Conservation (phyloP, 257 asterid species). For the Eustoma russellianum region DNA sequence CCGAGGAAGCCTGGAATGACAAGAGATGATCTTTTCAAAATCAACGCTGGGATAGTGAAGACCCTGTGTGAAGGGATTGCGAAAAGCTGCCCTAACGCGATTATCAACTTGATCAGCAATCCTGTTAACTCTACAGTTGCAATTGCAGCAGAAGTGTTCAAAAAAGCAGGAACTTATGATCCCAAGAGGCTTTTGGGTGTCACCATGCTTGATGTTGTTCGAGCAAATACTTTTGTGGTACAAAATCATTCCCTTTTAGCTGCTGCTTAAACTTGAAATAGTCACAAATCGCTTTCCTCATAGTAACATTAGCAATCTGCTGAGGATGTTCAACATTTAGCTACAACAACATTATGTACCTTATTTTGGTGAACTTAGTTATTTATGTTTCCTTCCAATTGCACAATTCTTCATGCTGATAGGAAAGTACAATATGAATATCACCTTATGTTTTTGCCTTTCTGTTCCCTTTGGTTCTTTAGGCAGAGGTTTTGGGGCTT, state of each 20-base stretch:
- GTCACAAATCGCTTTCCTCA: neutral
- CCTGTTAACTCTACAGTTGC: slow-evolving; percentile 92
- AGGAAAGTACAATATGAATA: neutral
- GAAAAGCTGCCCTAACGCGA: slow-evolving; percentile 68
- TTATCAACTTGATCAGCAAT: slow-evolving; percentile 78
- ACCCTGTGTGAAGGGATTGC: slow-evolving; percentile 76
- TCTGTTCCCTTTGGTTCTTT: slow-evolving; percentile 3
- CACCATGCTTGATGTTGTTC: slow-evolving; percentile 86
- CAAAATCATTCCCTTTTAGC: slow-evolving; percentile 2
- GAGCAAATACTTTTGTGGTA: slow-evolving; percentile 92
- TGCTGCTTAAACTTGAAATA: neutral
- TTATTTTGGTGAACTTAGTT: no score
- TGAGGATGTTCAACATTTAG: neutral
- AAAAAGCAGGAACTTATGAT: slow-evolving; percentile 78
- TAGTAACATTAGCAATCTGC: no score
- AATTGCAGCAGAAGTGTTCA: slow-evolving; percentile 90
- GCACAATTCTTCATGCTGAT: neutral
- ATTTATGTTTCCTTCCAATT: neutral
- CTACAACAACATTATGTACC: no score
- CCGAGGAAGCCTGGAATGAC: slow-evolving; percentile 97
- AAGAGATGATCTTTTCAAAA: slow-evolving; percentile 77
- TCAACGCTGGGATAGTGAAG: slow-evolving; percentile 84
- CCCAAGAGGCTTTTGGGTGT: slow-evolving; percentile 86
- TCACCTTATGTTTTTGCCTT: neutral
- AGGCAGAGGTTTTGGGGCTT: slow-evolving; percentile 94